Percentiles rank a stretch among this genome's conserved stretches.
phyloP scores from a whole-genome alignment of 2,329 filamentous ascomycete genomes.

The Phyllosticta ampelicida region DNA sequence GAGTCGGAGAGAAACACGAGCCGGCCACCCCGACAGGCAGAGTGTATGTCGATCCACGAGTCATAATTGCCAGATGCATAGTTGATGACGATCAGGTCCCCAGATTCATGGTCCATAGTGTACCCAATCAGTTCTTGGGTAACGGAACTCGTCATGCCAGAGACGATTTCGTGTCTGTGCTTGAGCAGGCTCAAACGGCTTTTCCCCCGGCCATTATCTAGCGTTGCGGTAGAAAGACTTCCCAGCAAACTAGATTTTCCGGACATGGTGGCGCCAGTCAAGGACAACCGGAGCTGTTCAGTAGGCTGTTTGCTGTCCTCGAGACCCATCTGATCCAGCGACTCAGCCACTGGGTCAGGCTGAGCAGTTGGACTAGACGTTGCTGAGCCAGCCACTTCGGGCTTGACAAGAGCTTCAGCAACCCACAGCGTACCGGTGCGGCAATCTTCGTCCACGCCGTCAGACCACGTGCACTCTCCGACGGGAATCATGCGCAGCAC shows the following conservation, averaged over 20 bases:
- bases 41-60: conserved; percentile 91
- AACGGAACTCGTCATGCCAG: conserved; percentile 87
- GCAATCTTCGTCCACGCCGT: conserved; percentile 20
- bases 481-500: conserved; percentile 74
- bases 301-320: conserved; percentile 12
- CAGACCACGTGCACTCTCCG: conserved; percentile 69
- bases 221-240: conserved; percentile 71
- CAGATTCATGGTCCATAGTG: conserved; percentile 13
- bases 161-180: conserved; percentile 85
- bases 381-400: conserved; percentile 43
- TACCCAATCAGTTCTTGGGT: conserved; percentile 92
- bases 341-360: conserved; percentile 1
- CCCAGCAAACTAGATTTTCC: conserved; percentile 89
- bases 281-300: conserved; percentile 71
- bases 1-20: conserved; percentile 87
- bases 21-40: conserved; percentile 59
- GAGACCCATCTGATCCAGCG: conserved; percentile 3
- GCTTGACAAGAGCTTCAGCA: conserved; percentile 79
- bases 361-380: background rate
- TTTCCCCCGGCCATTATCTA: conserved; percentile 88
- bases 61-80: conserved; percentile 79
- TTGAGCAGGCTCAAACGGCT: conserved; percentile 80
- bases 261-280: conserved; percentile 80
- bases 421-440: conserved; percentile 56
- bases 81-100: conserved; percentile 39